Evolutionary conservation across 805 yeast species (phyloP).

Genomic region (Wickerhamomyces tratensis): DNA sequence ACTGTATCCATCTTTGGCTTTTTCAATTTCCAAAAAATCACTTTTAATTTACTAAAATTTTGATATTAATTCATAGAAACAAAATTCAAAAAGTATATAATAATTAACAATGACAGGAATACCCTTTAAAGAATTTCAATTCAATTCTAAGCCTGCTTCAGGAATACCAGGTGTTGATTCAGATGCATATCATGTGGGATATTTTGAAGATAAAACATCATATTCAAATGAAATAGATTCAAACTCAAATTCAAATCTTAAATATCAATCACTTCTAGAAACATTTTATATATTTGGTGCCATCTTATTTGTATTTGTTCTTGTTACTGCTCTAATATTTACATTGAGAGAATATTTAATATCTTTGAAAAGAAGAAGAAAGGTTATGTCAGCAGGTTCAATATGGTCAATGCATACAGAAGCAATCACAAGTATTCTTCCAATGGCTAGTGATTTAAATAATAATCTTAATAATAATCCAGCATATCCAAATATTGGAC

Average conservation of each 20-base stretch:
- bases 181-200: slow-evolving; percentile 19
- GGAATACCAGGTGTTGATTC: slow-evolving; percentile 17
- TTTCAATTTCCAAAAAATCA: no score
- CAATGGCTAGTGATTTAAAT: not conserved
- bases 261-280: slow-evolving; percentile 15
- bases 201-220: slow-evolving; percentile 16
- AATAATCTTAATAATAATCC: slow-evolving; percentile 5
- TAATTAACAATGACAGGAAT: no score
- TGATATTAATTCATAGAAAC: no score
- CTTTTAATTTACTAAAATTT: no score
- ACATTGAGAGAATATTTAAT: slow-evolving; percentile 19
- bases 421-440: not conserved
- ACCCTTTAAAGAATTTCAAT: no score
- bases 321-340: slow-evolving; percentile 14
- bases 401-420: slow-evolving; percentile 11
- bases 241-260: slow-evolving; percentile 1
- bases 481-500: slow-evolving; percentile 11
- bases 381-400: slow-evolving; percentile 10
- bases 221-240: not conserved
- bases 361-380: slow-evolving; percentile 10
- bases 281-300: slow-evolving; percentile 15
- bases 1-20: no score
- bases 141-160: no score
- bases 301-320: slow-evolving; percentile 6
- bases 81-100: no score